Evolutionary conservation across 495 filamentous ascomycete genomes (phyloP).

Genomic region (Podospora anserina): DNA sequence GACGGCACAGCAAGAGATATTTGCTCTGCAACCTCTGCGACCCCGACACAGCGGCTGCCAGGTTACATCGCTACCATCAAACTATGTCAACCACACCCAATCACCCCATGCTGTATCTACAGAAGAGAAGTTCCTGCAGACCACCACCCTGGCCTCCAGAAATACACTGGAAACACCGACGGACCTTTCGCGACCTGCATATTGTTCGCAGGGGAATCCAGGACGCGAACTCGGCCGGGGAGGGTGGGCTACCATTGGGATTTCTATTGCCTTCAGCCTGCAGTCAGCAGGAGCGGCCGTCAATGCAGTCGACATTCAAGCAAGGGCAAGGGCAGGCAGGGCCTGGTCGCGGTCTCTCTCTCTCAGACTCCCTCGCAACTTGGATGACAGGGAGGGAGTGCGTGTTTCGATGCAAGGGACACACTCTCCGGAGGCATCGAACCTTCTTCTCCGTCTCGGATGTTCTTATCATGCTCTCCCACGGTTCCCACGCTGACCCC

Average conservation of each 20-base stretch:
- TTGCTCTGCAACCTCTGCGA: background rate
- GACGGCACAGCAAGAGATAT: background rate
- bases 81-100: background rate
- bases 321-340: background rate
- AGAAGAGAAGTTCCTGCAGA: background rate
- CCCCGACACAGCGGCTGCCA: background rate
- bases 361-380: background rate
- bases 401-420: background rate
- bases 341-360: background rate
- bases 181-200: background rate
- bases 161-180: constrained; percentile 7
- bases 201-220: background rate
- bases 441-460: constrained; percentile 5
- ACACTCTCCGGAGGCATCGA: background rate
- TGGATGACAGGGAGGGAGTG: background rate
- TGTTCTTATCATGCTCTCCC: constrained; percentile 1
- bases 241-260: background rate
- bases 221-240: constrained; percentile 4
- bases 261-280: background rate
- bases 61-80: constrained; percentile 4
- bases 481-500: constrained; percentile 4
- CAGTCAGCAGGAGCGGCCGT: background rate
- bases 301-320: background rate
- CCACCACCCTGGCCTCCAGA: background rate
- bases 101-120: background rate